Percentiles rank a stretch among this genome's conserved stretches.
phyloP scores from a whole-genome alignment of 768 basidiomycete species.

The Leccinum pellstonianum region DNA sequence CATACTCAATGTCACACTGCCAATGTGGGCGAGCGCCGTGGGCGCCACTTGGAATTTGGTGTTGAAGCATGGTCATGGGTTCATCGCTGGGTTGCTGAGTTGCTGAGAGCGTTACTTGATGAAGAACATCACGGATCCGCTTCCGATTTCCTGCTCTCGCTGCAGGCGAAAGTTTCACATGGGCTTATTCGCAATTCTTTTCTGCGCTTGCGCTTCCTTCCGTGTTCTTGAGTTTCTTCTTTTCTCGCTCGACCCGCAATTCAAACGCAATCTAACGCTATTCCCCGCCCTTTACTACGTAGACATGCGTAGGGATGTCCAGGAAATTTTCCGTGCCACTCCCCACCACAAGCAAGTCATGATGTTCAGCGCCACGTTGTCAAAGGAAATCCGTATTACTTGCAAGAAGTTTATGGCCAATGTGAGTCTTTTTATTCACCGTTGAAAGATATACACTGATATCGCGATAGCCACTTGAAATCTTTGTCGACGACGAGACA shows the following conservation, averaged over 20 bases:
- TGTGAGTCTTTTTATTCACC: conserved; percentile 49
- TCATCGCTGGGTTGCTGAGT: conserved; percentile 36
- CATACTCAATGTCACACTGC: conserved; percentile 38
- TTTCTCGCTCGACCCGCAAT: conserved; percentile 49
- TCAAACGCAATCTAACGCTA: conserved; percentile 64
- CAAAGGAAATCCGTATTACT: conserved; percentile 94
- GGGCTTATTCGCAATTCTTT: conserved; percentile 13
- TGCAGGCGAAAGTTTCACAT: conserved; percentile 20
- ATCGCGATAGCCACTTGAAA: conserved; percentile 84
- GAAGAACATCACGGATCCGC: conserved; percentile 36
- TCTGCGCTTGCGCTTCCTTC: conserved; percentile 15
- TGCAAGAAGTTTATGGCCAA: conserved; percentile 99
- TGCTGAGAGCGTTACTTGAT: conserved; percentile 35
- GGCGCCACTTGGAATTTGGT: conserved; percentile 38
- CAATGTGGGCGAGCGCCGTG: conserved; percentile 28
- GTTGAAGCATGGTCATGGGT: conserved; percentile 40
- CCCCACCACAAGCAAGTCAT: conserved; percentile 99
- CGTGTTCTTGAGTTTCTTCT: conserved; percentile 47
- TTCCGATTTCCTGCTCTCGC: conserved; percentile 37
- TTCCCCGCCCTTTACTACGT: conserved; percentile 45
- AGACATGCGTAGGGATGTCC: conserved; percentile 99
- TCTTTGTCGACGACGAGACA: conserved; percentile 99
- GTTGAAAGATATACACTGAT: background rate
- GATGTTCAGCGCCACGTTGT: conserved; percentile 99
- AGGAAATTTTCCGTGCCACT: conserved; percentile 99